Percentiles rank a stretch among this genome's conserved stretches.
Evolutionary conservation across 73 alveolate species (phyloP).

Genomic region (Paramecium biaurelia): DNA sequence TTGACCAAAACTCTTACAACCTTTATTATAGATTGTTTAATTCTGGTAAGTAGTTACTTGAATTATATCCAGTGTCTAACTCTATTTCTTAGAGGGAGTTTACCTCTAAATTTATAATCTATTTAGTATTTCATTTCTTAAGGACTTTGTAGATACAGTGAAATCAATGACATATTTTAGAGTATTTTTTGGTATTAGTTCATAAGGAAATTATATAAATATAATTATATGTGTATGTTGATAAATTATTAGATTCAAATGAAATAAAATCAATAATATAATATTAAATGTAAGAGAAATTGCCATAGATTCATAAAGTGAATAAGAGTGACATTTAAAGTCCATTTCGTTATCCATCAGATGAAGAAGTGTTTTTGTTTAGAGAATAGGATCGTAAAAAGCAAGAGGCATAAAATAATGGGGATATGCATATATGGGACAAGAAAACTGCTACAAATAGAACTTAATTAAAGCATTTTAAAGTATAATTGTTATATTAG

Average conservation of each 20-base stretch:
- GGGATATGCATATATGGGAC: slow-evolving; percentile 22
- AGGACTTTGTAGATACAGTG: not conserved
- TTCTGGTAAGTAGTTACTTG: not conserved
- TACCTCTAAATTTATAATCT: not conserved
- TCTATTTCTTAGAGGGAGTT: not conserved
- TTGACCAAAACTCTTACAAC: not conserved
- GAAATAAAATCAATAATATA: not conserved
- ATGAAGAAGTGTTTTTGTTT: slow-evolving; percentile 41
- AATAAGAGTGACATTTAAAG: not conserved
- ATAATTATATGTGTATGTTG: not conserved
- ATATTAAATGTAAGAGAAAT: slow-evolving; percentile 28
- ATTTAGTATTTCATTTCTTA: not conserved
- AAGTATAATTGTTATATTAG: not conserved
- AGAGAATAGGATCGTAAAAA: slow-evolving; percentile 12
- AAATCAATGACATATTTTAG: not conserved
- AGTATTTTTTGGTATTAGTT: not conserved
- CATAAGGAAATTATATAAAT: not conserved
- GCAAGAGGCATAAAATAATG: not conserved
- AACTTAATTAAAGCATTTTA: slow-evolving; percentile 32
- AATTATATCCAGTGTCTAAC: not conserved
- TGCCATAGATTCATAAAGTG: not conserved
- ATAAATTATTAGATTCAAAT: not conserved
- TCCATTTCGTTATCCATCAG: slow-evolving; percentile 47
- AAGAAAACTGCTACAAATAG: slow-evolving; percentile 45
- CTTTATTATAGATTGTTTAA: not conserved